Base-by-base conservation (phyloP, 176 grass and related monocot species). In the Carex myosuroides region DNA sequence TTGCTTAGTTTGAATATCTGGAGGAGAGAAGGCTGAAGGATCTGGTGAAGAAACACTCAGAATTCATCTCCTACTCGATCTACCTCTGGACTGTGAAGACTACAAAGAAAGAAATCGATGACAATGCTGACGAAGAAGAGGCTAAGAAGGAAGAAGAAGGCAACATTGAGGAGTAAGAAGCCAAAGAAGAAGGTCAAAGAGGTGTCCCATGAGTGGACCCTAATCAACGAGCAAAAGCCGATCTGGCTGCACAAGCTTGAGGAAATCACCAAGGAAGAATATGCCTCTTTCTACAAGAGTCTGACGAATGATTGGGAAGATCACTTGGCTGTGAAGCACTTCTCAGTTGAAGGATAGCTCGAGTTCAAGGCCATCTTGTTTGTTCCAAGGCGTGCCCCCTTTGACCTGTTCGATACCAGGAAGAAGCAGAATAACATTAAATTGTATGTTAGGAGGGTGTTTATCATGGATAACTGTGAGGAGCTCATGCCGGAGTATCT, bases 291-390 rank as follows among this genome's bases (percentile, higher is more conserved):
- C 69, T 89, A 89, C 84, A 86, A 89, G 78, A 89, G 88, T 78
- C 52, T 89, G 6, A 89, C 87, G 4, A 89, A 89, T 74, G 87
- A 89, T 29, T 89, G 88, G 88, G 88, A 90, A 37, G 88, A 90
- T 14, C 88, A 90, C 63, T 68, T 90, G 16, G 88, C 88, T 18
- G 85, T 86, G 30, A 90, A 90, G 62, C 88, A 87, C 62, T 90
- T 90, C 54, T 87, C 88, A 13, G 88, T 90, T 11, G 88, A 90
- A 60, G 88, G 88, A 3, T 85, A 90, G 52, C 88, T 90, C 13
- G 88, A 90, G 62, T 90, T 90, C 17, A 90, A 90, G 70, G 88
- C 85, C 0, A 58, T 90, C 48, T 85, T 90, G 30, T 90, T 86
- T 79, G 85, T 90, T 24, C 88, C 85, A 2, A 86, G 24, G 33